A percentile compares a stretch with the other conserved stretches of the same genome.
phyloP scores from a whole-genome alignment of 176 grass and related monocot species.

The Dendrocalamus sinicus region DNA sequence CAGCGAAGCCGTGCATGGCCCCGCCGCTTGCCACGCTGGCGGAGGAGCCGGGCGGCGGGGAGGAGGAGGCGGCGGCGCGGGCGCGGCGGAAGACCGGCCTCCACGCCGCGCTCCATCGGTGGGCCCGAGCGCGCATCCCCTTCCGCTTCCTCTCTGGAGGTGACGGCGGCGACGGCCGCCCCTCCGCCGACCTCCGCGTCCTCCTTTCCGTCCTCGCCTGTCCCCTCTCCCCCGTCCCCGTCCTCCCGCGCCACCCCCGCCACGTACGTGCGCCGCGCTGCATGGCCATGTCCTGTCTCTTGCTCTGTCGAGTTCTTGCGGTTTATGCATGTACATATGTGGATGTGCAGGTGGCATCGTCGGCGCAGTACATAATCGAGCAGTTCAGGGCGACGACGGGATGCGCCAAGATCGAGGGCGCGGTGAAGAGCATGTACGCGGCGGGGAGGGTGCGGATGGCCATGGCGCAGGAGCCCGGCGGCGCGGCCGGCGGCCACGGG shows the following conservation, averaged over 20 bases:
- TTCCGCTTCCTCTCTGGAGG: slow-evolving; percentile 50
- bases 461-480: slow-evolving; percentile 57
- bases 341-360: slow-evolving; percentile 67
- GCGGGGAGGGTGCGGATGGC: slow-evolving; percentile 61
- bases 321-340: background rate
- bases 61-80: slow-evolving; percentile 38
- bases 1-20: background rate
- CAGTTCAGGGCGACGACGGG: slow-evolving; percentile 87
- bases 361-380: slow-evolving; percentile 88
- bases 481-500: slow-evolving; percentile 38
- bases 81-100: slow-evolving; percentile 20
- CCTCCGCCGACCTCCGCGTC: slow-evolving; percentile 64
- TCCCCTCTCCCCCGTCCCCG: slow-evolving; percentile 81
- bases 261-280: slow-evolving; percentile 37
- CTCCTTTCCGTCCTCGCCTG: slow-evolving; percentile 83
- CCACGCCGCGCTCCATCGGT: slow-evolving; percentile 53
- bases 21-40: slow-evolving; percentile 49
- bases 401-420: slow-evolving; percentile 67
- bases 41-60: slow-evolving; percentile 78
- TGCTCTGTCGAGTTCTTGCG: background rate
- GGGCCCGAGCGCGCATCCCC: slow-evolving; percentile 35
- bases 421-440: slow-evolving; percentile 86
- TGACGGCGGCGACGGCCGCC: background rate
- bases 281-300: background rate
- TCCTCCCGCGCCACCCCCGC: slow-evolving; percentile 60